These are phyloP conservation scores for Emmonsiellopsis sp. DNA, from an alignment of 2,329 filamentous ascomycete genomes.

Conservation along the genomic window DNA sequence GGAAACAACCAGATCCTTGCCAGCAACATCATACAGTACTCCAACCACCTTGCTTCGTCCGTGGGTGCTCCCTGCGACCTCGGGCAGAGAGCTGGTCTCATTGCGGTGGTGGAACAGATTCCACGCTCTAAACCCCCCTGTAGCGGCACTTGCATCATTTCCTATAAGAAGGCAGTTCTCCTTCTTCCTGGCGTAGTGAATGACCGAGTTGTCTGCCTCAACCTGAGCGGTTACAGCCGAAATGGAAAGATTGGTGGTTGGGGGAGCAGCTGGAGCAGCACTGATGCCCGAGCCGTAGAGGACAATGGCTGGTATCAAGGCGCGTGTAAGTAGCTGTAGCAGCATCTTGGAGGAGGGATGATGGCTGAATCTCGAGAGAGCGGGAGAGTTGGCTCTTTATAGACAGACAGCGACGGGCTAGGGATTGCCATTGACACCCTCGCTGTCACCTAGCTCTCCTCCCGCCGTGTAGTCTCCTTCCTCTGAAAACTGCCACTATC, in stretches of 20 bases:
- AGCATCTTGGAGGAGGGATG: background rate
- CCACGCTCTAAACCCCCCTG: constrained; percentile 37
- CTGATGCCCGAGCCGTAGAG: background rate
- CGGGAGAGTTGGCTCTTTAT: background rate
- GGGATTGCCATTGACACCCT: no score
- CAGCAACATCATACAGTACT: constrained; percentile 29
- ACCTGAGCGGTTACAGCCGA: constrained; percentile 28
- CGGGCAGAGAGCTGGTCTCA: constrained; percentile 17
- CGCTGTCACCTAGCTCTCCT: no score
- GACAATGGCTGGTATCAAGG: background rate
- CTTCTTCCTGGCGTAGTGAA: constrained; percentile 26
- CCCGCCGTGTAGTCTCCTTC: no score
- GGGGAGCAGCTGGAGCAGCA: background rate
- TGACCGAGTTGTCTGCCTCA: constrained; percentile 35
- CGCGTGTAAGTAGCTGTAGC: background rate
- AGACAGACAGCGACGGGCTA: background rate
- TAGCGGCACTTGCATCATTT: constrained; percentile 38
- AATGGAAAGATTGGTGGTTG: constrained; percentile 18
- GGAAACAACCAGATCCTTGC: constrained; percentile 32
- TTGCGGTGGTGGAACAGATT: constrained; percentile 19
- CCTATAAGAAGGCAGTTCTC: constrained; percentile 33
- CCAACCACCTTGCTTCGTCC: constrained; percentile 41
- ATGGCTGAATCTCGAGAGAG: background rate
- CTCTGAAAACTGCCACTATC: no score
- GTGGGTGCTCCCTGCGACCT: constrained; percentile 25